Evolutionary conservation across 164 flowering plant genomes (phyloP), one percentile per base, ranked within the genome.

Genomic region (Buxus sempervirens): DNA sequence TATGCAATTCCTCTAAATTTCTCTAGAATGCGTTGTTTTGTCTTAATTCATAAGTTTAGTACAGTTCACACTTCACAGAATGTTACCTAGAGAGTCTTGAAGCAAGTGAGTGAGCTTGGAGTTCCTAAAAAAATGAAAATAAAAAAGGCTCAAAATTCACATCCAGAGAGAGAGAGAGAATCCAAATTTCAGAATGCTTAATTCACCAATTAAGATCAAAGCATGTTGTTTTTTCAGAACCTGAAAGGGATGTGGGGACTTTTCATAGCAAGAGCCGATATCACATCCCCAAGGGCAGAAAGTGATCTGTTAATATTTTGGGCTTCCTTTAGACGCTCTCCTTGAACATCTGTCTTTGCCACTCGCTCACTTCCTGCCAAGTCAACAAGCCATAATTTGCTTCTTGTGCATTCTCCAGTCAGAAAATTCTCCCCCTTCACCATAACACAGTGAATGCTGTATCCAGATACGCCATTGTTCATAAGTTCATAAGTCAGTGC

Each of bases 221-320:
- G n/a, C 9, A 72, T 16, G 23, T 25, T 18, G 38, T 66, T 32
- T 26, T 41, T 60, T 25, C 32, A 67, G 42, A 61, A 90, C 99
- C 99, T 92, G 83, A 89, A 96, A 24, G 99, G 98, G 13, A 96
- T 79, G 70, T 96, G 97, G 28, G 93, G 82, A 71, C 97, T 90
- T 82, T 88, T 93, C 66, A 84, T 90, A 58, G 98, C 93, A 76
- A 96, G 91, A 58, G 98, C 83, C 21, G 95, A 91, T 81, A 96
- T 93, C 32, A 96, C 99, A 78, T 96, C 99, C 10, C 98, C 99
- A 62, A 96, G 97, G 21, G 99, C 99, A 51, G 98, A 93, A 45
- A 96, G 87, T 28, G 99, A 96, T 77, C 86, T 78, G 64, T 96
- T 96, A 57, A 93, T 96, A 63, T 90, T 96, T 75, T 96, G 96